Percentiles rank a stretch among this genome's conserved stretches.
Conservation (phyloP, 108 stramenopile genomes). For the Thalassiosira profunda region DNA sequence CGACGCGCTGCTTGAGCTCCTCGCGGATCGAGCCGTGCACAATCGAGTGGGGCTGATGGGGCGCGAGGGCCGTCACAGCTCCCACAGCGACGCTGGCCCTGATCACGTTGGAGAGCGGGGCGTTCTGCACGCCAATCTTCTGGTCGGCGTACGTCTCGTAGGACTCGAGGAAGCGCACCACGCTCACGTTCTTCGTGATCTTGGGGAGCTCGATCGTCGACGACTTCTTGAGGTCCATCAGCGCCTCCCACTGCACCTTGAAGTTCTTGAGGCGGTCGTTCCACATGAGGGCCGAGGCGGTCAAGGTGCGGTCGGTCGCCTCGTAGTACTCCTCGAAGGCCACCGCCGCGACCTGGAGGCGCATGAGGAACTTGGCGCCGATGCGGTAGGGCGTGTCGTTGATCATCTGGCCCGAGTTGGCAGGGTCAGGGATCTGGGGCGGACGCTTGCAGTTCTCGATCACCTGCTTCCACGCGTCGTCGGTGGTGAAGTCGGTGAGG, state of each 20-base stretch:
- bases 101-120: background rate
- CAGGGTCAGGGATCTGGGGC: background rate
- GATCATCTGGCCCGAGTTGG: no score
- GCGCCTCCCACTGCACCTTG: background rate
- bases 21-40: background rate
- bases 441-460: constrained; percentile 1
- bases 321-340: background rate
- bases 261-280: background rate
- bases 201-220: background rate
- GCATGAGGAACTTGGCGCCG: background rate
- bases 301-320: background rate
- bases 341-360: background rate
- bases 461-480: background rate
- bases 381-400: no score
- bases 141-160: background rate
- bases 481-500: background rate
- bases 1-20: no score
- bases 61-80: background rate
- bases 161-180: background rate
- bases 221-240: background rate
- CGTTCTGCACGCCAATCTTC: background rate
- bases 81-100: background rate
- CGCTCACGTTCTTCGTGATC: background rate
- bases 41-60: background rate
- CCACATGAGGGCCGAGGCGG: background rate